phyloP scores from a whole-genome alignment of 306 rosid genomes.

The Corylus heterophylla region DNA sequence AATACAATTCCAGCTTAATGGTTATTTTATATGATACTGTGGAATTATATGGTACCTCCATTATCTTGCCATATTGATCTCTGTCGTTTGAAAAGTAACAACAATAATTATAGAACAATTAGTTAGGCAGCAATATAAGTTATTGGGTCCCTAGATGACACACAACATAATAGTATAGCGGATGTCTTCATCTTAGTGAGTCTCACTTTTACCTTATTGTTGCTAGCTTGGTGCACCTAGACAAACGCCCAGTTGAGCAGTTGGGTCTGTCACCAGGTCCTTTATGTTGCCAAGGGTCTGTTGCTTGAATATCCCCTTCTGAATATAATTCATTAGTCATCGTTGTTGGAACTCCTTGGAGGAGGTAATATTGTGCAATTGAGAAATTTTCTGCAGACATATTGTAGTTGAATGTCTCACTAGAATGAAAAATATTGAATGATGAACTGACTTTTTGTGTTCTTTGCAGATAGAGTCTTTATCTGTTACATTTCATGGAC shows the following conservation, averaged over 20 bases:
- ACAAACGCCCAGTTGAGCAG: slow-evolving; percentile 32
- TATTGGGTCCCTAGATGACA: slow-evolving; percentile 1
- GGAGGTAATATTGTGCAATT: slow-evolving; percentile 21
- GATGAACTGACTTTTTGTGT: slow-evolving; percentile 16
- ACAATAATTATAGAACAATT: not conserved
- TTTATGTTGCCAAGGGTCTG: slow-evolving; percentile 25
- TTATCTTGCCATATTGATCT: not conserved
- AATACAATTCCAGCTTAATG: no score
- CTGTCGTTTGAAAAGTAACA: not conserved
- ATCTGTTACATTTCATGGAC: slow-evolving; percentile 95
- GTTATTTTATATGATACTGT: no score
- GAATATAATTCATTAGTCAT: slow-evolving; percentile 28
- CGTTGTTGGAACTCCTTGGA: not conserved
- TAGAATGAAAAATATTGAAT: not conserved
- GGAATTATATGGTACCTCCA: no score
- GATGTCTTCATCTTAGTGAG: slow-evolving; percentile 17
- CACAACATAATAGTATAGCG: slow-evolving; percentile 3
- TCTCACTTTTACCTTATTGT: slow-evolving; percentile 34
- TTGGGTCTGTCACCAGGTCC: slow-evolving; percentile 35
- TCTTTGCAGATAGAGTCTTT: slow-evolving; percentile 84
- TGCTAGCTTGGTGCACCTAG: slow-evolving; percentile 34
- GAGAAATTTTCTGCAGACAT: slow-evolving; percentile 10
- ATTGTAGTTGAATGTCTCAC: slow-evolving; percentile 8
- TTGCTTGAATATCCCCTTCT: slow-evolving; percentile 23
- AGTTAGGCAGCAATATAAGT: not conserved